A percentile compares a stretch with the other conserved stretches of the same genome.
Conservation (phyloP, 2,329 filamentous ascomycete species). For the Claviceps monticola region DNA sequence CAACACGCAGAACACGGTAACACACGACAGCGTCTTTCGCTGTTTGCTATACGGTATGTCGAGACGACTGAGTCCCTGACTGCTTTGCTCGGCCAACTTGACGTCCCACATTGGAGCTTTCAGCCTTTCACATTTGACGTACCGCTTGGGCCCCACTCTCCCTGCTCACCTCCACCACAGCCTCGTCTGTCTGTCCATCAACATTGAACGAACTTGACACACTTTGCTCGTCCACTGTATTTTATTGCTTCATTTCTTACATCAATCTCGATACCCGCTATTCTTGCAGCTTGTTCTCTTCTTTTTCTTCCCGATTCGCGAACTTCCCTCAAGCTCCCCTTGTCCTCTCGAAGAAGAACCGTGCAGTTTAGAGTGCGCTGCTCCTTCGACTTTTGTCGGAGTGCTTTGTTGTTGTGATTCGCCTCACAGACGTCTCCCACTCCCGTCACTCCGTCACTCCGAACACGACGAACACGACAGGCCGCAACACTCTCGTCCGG, state of each 20-base stretch:
- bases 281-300: not conserved
- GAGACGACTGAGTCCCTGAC: not conserved
- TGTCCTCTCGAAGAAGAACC: not conserved
- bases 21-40: not conserved
- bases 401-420: constrained; percentile 1
- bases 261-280: not conserved
- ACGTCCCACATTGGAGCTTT: not conserved
- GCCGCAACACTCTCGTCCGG: not conserved
- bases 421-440: not conserved
- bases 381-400: not conserved
- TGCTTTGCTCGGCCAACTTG: not conserved
- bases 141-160: constrained; percentile 1
- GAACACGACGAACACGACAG: not conserved
- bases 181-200: not conserved
- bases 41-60: not conserved
- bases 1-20: not conserved
- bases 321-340: not conserved
- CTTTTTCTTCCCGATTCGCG: not conserved
- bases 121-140: not conserved
- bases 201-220: not conserved
- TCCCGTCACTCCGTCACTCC: too few relatives aligned
- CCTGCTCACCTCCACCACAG: not conserved
- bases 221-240: constrained; percentile 3
- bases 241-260: constrained; percentile 5
- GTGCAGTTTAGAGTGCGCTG: not conserved